Percentiles rank a stretch among this genome's conserved stretches.
These are phyloP conservation scores for Mortierella sp. DNA, from an alignment of 371 early-diverging fungal genomes.

Conservation along the genomic window DNA sequence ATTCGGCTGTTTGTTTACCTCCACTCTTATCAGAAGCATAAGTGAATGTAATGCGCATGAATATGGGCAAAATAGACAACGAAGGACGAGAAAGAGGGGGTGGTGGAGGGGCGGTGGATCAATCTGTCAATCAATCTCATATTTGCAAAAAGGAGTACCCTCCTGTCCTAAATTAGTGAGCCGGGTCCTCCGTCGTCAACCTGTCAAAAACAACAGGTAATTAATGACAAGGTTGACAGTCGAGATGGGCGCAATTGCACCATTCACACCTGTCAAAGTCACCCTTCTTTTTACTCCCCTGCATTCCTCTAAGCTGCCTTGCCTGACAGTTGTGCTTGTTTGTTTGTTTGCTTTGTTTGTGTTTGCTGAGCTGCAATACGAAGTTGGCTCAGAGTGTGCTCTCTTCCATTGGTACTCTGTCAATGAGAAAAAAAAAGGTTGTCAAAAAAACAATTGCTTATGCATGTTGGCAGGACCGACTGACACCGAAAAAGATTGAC, in stretches of 20 bases:
- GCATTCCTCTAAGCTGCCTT: neutral
- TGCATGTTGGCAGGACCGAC: neutral
- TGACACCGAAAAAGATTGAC: neutral
- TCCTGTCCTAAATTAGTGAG: slow-evolving; percentile 8
- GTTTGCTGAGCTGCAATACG: slow-evolving; percentile 5
- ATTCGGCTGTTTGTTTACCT: neutral
- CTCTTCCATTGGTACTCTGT: neutral
- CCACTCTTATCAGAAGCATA: neutral
- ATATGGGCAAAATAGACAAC: neutral
- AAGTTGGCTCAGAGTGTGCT: neutral
- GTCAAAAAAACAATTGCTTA: slow-evolving; percentile 3
- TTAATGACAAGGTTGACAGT: neutral
- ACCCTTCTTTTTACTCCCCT: neutral
- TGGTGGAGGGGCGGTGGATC: neutral
- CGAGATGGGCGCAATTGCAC: slow-evolving; percentile 6
- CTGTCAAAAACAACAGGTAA: slow-evolving; percentile 1
- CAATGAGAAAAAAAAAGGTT: slow-evolving; percentile 9
- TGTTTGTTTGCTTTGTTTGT: neutral
- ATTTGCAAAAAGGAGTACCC: neutral
- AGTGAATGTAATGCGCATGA: neutral
- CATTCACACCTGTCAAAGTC: slow-evolving; percentile 8
- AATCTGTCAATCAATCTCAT: neutral
- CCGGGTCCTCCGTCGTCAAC: neutral
- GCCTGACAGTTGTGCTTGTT: neutral
- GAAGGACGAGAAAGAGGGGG: neutral